Percentiles rank a stretch among this genome's conserved stretches.
Conservation (phyloP, 164 flowering plant genomes). For the Vitis rotundifolia region DNA sequence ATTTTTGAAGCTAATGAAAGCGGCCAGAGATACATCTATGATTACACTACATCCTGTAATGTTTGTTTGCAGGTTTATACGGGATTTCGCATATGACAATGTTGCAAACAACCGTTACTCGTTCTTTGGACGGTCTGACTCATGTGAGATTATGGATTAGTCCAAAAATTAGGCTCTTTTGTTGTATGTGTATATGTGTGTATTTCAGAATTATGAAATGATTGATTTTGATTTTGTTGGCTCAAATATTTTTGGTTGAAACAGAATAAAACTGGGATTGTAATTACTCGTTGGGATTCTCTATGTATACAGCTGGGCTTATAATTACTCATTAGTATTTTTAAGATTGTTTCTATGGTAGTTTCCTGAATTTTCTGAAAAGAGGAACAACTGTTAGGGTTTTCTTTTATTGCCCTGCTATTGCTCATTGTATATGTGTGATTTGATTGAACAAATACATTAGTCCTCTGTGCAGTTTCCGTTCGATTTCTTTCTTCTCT, state of each 20-base stretch:
- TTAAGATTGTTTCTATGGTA: too few species aligned
- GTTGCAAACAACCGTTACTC: conserved; percentile 84
- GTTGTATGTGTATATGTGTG: not conserved
- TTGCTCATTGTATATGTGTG: too few species aligned
- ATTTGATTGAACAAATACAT: too few species aligned
- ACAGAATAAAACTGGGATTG: not conserved
- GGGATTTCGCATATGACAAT: conserved; percentile 81
- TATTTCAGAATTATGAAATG: not conserved
- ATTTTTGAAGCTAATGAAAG: not conserved
- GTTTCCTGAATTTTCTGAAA: too few species aligned
- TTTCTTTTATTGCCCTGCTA: too few species aligned
- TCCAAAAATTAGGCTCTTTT: not conserved
- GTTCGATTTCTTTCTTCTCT: too few species aligned
- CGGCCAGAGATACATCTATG: not conserved
- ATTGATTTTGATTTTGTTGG: not conserved
- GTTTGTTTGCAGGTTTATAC: conserved; percentile 58
- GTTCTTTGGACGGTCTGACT: conserved; percentile 79
- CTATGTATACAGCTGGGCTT: too few species aligned
- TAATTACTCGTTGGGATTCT: too few species aligned
- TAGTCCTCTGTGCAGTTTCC: too few species aligned
- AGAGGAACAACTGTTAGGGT: too few species aligned
- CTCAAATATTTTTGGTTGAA: conserved; percentile 1
- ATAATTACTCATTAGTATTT: too few species aligned
- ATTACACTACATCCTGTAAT: conserved; percentile 1
- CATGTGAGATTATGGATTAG: conserved; percentile 66